phyloP scores from a whole-genome alignment of 257 asterid genomes.

The Voacanga thouarsii region DNA sequence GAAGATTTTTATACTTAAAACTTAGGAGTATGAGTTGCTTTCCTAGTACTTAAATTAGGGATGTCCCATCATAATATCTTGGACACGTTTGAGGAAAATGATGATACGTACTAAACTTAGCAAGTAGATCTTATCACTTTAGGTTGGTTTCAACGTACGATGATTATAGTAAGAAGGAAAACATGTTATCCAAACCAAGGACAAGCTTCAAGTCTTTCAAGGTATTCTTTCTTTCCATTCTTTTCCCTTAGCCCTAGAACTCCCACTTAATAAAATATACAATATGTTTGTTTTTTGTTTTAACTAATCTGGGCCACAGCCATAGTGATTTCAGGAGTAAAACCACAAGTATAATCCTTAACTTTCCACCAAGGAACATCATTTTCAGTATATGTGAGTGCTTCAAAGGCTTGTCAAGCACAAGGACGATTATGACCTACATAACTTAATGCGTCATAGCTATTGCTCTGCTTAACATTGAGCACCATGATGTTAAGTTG shows the following conservation, averaged over 20 bases:
- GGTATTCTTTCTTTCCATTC: constrained; percentile 14
- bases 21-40: neutral
- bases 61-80: neutral
- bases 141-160: neutral
- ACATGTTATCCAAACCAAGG: neutral
- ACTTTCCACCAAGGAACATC: neutral
- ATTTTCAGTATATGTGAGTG: constrained; percentile 6
- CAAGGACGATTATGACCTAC: constrained; percentile 9
- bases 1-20: too few relatives aligned
- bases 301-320: constrained; percentile 17
- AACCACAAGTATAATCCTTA: neutral
- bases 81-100: neutral
- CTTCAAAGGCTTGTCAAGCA: constrained; percentile 5
- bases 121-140: neutral
- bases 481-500: neutral
- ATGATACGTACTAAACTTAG: neutral
- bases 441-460: constrained; percentile 6
- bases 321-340: neutral
- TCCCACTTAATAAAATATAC: neutral
- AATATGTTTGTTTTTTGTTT: constrained; percentile 1
- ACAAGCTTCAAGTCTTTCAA: neutral
- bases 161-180: neutral
- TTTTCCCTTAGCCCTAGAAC: neutral
- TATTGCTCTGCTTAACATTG: neutral
- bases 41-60: neutral